Base-by-base conservation (phyloP, 2,329 filamentous ascomycete species). In the Elsinoe fawcettii region DNA sequence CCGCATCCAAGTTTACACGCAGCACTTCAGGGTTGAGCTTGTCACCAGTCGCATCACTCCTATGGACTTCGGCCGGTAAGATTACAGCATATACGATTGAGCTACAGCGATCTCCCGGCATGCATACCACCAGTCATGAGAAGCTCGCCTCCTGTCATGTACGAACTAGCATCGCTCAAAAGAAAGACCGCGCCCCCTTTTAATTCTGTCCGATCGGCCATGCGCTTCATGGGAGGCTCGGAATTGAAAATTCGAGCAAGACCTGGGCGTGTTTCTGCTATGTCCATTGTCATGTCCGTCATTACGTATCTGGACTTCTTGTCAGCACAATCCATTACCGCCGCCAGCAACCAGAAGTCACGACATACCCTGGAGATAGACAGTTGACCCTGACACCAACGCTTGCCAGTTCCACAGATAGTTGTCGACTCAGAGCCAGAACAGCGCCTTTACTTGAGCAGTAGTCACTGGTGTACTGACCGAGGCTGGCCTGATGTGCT, bases 101-200 rank as follows among this genome's bases (percentile, higher is more conserved):
- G 44, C 44, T 49, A 51, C 25, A 23, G 7, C 9, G 25, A 32
- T 37, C 32, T 51, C 1, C 66, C 67, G 27, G 69, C 68, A 59
- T 72, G 68, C 9, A 72, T 66, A 18, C 70, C 72, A 25, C 72
- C 70, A 11, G 69, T 71, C 22, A 70, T 66, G n/a, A 70, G 54
- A 20, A 73, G 65, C 57, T 74, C 71, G 49, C 65, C 66, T 1
- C 63, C 65, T 2, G 71, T 75, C 37, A 67, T 67, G 56, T 74
- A 74, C 1, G 70, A 68, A 47, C 67, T 69, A 5, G 72, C 71
- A 55, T 73, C 66, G 5, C 66, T 70, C 3, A 73, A 61, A 5
- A 74, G 63, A 59, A 71, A 73, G 1, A 74, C 73, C 57, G 69
- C 68, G 0, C 69, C 65, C 4, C 66, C 69, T 57, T 73, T 72